Evolutionary conservation across 2,329 filamentous ascomycete genomes (phyloP).

Genomic region (Xylaria sp.): DNA sequence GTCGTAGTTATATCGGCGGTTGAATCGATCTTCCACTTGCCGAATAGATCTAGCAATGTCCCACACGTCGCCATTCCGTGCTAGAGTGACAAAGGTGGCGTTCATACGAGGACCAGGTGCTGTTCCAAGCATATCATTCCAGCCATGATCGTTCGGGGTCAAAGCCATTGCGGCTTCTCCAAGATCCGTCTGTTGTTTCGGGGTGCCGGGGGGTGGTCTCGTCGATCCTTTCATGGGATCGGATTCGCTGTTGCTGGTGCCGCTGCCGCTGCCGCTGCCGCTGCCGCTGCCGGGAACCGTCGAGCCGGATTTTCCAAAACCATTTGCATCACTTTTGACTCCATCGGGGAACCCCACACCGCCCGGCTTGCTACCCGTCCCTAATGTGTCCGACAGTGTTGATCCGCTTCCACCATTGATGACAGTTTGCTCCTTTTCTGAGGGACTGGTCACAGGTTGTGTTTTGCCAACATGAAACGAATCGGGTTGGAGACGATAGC

Average conservation of each 20-base stretch:
- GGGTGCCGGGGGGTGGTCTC: constrained; percentile 43
- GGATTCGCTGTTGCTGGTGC: constrained; percentile 40
- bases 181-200: constrained; percentile 51
- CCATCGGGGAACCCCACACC: constrained; percentile 25
- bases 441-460: constrained; percentile 50
- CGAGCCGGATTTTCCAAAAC: constrained; percentile 34
- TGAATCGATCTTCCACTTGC: constrained; percentile 97
- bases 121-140: constrained; percentile 62
- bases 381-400: constrained; percentile 42
- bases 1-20: constrained; percentile 95
- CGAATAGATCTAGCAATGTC: constrained; percentile 96
- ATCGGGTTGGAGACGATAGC: constrained; percentile 58
- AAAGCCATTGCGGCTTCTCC: constrained; percentile 61
- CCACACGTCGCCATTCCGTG: constrained; percentile 93
- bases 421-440: constrained; percentile 40
- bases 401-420: constrained; percentile 42
- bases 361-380: constrained; percentile 40
- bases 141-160: constrained; percentile 63
- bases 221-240: constrained; percentile 45
- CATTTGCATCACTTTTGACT: constrained; percentile 21
- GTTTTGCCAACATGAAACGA: constrained; percentile 43
- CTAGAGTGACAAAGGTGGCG: constrained; percentile 95
- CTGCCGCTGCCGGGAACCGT: constrained; percentile 36
- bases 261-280: constrained; percentile 39
- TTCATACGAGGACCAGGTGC: constrained; percentile 83